A percentile compares a stretch with the other conserved stretches of the same genome.
These are phyloP conservation scores for Pichia sorboxylosa DNA, from an alignment of 1,139 yeast genomes.

Conservation along the genomic window DNA sequence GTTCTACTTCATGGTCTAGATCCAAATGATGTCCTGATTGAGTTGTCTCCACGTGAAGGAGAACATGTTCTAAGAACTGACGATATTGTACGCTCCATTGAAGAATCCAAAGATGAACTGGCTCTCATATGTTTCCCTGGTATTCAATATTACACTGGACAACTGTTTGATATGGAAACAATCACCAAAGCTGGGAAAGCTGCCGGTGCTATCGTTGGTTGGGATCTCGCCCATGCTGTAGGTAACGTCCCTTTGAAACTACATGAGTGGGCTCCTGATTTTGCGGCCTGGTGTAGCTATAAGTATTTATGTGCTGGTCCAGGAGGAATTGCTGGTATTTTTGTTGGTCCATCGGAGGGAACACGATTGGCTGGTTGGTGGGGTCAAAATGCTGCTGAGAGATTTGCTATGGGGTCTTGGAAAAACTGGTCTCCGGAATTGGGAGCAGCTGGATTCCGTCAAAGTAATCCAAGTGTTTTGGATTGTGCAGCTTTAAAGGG, in stretches of 20 bases:
- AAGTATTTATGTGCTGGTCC: constrained; percentile 89
- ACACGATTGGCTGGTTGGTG: constrained; percentile 95
- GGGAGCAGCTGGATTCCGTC: constrained; percentile 79
- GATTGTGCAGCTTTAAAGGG: constrained; percentile 65
- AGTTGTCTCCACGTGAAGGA: constrained; percentile 45
- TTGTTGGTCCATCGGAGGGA: constrained; percentile 45
- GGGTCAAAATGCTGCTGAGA: constrained; percentile 64
- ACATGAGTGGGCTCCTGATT: constrained; percentile 86
- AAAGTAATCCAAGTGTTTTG: constrained; percentile 84
- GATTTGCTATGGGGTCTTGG: constrained; percentile 78
- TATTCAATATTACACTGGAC: constrained; percentile 88
- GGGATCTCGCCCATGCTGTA: constrained; percentile 94
- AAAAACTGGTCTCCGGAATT: constrained; percentile 68
- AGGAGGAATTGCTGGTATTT: constrained; percentile 80
- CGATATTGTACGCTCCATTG: constrained; percentile 47
- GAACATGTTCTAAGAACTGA: constrained; percentile 49
- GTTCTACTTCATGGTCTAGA: constrained; percentile 49
- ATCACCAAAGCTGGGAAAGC: constrained; percentile 54
- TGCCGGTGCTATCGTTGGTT: constrained; percentile 59
- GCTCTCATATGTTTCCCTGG: constrained; percentile 79
- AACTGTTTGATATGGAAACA: constrained; percentile 55
- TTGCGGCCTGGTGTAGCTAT: constrained; percentile 92
- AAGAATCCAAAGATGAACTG: constrained; percentile 46
- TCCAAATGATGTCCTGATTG: constrained; percentile 50
- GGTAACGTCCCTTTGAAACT: constrained; percentile 71